Conservation (phyloP, 1,284 basidiomycete genomes). For the Cutaneotrichosporon dermatis region DNA sequence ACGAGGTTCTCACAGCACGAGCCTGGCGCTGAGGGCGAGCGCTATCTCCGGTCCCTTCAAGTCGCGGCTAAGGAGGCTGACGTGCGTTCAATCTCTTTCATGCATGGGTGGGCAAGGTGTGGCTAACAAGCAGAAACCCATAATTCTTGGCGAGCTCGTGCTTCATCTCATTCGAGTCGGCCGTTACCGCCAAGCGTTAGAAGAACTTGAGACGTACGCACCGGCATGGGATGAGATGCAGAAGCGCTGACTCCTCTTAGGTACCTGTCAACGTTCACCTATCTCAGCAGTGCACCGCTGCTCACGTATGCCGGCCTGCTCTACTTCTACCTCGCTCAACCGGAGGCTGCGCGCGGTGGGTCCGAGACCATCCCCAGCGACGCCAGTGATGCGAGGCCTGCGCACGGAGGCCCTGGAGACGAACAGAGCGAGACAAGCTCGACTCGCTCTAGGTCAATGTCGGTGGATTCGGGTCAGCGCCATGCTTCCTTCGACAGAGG, state of each 20-base stretch:
- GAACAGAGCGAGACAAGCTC: background rate
- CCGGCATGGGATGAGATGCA: background rate
- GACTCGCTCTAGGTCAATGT: background rate
- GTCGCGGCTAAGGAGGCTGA: conserved; percentile 29
- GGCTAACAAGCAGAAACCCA: conserved; percentile 57
- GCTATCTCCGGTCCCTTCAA: conserved; percentile 31
- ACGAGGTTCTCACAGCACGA: conserved; percentile 5
- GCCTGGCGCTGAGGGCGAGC: conserved; percentile 16
- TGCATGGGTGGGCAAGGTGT: too few relatives aligned
- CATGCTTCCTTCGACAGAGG: background rate
- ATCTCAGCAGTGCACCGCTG: conserved; percentile 69
- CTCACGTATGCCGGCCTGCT: conserved; percentile 78
- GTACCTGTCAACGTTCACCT: conserved; percentile 78
- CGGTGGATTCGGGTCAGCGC: conserved; percentile 1
- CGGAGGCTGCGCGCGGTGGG: conserved; percentile 14
- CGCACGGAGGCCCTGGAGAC: background rate
- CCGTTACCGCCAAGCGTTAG: conserved; percentile 64
- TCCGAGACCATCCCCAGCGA: background rate
- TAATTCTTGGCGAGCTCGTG: conserved; percentile 67
- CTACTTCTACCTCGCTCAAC: conserved; percentile 54
- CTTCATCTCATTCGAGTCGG: conserved; percentile 60
- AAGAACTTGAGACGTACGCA: conserved; percentile 75
- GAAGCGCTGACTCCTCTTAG: conserved; percentile 49
- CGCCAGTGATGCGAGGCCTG: background rate
- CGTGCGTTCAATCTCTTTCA: conserved; percentile 12